These are phyloP conservation scores for Lithospermum erythrorhizon DNA, from an alignment of 257 asterid species.

Conservation along the genomic window DNA sequence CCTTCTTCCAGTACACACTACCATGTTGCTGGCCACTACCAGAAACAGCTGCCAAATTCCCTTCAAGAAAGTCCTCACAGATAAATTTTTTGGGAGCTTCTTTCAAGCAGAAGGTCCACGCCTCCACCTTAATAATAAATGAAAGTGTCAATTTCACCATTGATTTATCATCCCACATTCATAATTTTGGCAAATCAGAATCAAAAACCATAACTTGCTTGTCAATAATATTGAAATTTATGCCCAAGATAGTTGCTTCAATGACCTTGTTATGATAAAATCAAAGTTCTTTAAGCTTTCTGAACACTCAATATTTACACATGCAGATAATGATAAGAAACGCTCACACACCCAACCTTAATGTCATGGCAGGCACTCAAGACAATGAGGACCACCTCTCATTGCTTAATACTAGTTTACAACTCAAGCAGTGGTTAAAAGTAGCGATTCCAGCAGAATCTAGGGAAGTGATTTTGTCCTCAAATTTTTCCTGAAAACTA, in stretches of 20 bases:
- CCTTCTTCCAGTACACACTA: slow-evolving; percentile 90
- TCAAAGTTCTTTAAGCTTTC: too few species aligned
- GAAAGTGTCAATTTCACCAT: slow-evolving; percentile 88
- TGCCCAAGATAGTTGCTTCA: slow-evolving; percentile 78
- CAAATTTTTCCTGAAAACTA: too few species aligned
- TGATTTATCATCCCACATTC: slow-evolving; percentile 48
- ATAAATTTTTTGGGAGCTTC: slow-evolving; percentile 47
- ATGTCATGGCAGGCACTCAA: too few species aligned
- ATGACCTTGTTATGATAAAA: too few species aligned
- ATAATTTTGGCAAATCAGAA: slow-evolving; percentile 68
- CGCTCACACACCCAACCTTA: too few species aligned
- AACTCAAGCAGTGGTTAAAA: too few species aligned
- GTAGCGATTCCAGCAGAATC: too few species aligned
- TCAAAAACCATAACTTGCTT: slow-evolving; percentile 71
- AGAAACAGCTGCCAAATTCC: slow-evolving; percentile 64
- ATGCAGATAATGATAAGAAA: too few species aligned
- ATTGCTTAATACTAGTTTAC: too few species aligned
- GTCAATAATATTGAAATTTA: slow-evolving; percentile 55
- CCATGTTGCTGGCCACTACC: slow-evolving; percentile 99
- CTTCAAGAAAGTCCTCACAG: slow-evolving; percentile 32
- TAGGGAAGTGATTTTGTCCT: too few species aligned
- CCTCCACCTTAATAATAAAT: slow-evolving; percentile 84
- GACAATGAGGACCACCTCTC: too few species aligned
- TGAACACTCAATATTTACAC: slow-evolving; percentile 2
- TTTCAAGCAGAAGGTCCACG: slow-evolving; percentile 61